These are phyloP conservation scores for Aspergillus hiratsukae DNA, from an alignment of 2,329 filamentous ascomycete species.

Conservation along the genomic window DNA sequence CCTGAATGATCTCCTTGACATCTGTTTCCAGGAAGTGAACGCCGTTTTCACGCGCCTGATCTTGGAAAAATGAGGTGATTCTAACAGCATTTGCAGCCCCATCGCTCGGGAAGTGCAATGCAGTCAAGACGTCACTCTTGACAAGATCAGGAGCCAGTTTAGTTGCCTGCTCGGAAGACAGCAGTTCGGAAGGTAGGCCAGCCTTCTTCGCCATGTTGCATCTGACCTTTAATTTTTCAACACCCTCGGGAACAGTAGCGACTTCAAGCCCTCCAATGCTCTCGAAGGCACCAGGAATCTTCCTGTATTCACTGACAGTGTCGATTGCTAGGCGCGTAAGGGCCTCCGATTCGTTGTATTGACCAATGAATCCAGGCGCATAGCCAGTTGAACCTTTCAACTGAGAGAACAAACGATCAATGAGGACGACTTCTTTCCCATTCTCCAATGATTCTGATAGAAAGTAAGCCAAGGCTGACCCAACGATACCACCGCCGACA, in stretches of 20 bases:
- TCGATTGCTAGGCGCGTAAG: conserved; percentile 29
- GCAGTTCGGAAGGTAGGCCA: conserved; percentile 22
- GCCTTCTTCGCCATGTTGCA: conserved; percentile 14
- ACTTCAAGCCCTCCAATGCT: conserved; percentile 24
- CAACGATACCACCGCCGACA: conserved; percentile 32
- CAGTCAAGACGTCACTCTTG: conserved; percentile 15
- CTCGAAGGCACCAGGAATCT: conserved; percentile 25
- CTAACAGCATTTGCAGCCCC: conserved; percentile 22
- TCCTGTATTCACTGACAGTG: conserved; percentile 26
- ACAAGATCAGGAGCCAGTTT: conserved; percentile 26
- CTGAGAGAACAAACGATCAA: conserved; percentile 24
- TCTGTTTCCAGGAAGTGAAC: conserved; percentile 21
- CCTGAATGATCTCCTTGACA: conserved; percentile 14
- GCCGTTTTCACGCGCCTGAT: conserved; percentile 16
- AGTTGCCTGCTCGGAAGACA: conserved; percentile 18
- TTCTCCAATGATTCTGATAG: conserved; percentile 17
- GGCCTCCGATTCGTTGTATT: conserved; percentile 29
- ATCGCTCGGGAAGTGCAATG: conserved; percentile 23
- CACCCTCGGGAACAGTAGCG: conserved; percentile 17
- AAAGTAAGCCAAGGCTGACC: conserved; percentile 29
- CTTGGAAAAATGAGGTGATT: conserved; percentile 23
- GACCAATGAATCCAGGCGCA: conserved; percentile 33
- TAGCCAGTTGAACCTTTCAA: conserved; percentile 29
- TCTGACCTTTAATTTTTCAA: conserved; percentile 15
- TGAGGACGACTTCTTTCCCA: conserved; percentile 16